Evolutionary conservation across 2,329 filamentous ascomycete species (phyloP).

Genomic region (Xylaria digitata): DNA sequence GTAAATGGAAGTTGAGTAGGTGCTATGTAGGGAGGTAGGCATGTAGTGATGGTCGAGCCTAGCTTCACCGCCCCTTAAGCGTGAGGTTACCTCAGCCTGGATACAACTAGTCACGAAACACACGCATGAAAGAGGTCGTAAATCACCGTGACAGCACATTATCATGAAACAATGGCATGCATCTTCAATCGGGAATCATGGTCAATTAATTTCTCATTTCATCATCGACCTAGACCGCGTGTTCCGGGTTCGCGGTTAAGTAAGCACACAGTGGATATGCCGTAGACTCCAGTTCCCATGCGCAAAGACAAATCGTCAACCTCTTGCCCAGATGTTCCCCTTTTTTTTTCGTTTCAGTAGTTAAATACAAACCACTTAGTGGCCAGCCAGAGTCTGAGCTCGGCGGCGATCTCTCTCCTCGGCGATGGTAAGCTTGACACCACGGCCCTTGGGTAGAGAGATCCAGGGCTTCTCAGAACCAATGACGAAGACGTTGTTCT

Average conservation of each 20-base stretch:
- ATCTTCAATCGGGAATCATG: constrained; percentile 34
- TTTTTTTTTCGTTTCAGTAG: constrained; percentile 43
- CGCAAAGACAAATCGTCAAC: constrained; percentile 49
- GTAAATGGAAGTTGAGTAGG: neutral
- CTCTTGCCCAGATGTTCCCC: constrained; percentile 43
- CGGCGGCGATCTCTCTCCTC: constrained; percentile 99
- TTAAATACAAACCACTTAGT: constrained; percentile 56
- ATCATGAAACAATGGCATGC: neutral
- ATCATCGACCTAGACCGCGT: constrained; percentile 49
- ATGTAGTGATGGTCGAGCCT: neutral
- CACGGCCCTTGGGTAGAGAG: constrained; percentile 99
- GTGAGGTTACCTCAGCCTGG: neutral
- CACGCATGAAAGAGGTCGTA: neutral
- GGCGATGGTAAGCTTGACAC: constrained; percentile 99
- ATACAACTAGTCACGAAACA: neutral
- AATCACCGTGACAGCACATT: neutral
- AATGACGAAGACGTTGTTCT: constrained; percentile 99
- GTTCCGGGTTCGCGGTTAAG: constrained; percentile 45
- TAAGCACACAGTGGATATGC: constrained; percentile 51
- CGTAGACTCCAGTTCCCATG: constrained; percentile 53
- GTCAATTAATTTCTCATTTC: constrained; percentile 53
- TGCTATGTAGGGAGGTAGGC: neutral
- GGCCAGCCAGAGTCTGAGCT: constrained; percentile 65
- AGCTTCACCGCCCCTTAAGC: neutral
- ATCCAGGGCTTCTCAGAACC: constrained; percentile 99